Conservation (phyloP, 345 rosid species). For the Corchorus olitorius region DNA sequence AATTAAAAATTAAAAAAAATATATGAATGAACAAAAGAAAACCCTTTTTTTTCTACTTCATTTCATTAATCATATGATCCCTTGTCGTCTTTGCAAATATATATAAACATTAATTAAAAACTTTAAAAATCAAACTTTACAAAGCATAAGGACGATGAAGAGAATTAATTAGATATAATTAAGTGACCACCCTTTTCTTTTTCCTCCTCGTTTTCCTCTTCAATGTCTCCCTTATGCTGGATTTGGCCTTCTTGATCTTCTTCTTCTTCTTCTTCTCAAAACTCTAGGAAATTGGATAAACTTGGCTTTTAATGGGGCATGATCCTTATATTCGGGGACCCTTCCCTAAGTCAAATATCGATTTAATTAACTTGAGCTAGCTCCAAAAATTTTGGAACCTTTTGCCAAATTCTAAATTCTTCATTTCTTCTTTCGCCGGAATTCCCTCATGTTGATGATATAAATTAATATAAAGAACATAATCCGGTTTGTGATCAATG, state of each 20-base stretch:
- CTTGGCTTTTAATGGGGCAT: slow-evolving; percentile 53
- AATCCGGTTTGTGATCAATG: slow-evolving; percentile 18
- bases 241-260: slow-evolving; percentile 11
- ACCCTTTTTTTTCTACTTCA: slow-evolving; percentile 17
- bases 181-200: background rate
- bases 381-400: slow-evolving; percentile 51
- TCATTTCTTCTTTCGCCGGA: slow-evolving; percentile 6
- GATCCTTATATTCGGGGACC: slow-evolving; percentile 41
- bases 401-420: slow-evolving; percentile 24
- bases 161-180: slow-evolving; percentile 19
- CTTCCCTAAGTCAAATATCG: slow-evolving; percentile 29
- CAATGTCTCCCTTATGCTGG: slow-evolving; percentile 29
- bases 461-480: background rate
- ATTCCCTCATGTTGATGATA: slow-evolving; percentile 14
- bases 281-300: slow-evolving; percentile 22
- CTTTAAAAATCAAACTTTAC: slow-evolving; percentile 28
- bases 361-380: background rate
- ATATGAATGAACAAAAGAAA: background rate
- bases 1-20: background rate
- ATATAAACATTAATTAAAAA: slow-evolving; percentile 16
- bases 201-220: slow-evolving; percentile 33
- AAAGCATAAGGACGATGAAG: slow-evolving; percentile 13
- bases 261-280: slow-evolving; percentile 24
- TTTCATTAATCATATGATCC: slow-evolving; percentile 21
- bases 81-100: slow-evolving; percentile 21